Percentiles rank a stretch among this genome's conserved stretches.
Conservation (phyloP, 805 yeast genomes). For the Monosporozyma unispora region DNA sequence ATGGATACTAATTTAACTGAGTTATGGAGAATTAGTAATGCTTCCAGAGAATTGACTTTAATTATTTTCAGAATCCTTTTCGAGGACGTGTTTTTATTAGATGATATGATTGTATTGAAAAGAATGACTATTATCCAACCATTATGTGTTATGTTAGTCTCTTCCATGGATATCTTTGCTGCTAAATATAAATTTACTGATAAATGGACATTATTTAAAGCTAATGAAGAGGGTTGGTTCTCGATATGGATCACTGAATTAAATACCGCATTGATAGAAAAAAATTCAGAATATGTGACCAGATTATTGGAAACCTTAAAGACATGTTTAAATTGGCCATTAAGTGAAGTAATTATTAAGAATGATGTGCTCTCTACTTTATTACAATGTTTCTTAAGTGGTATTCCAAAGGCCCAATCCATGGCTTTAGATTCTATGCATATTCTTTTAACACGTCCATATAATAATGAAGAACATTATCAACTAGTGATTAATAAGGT, state of each 20-base stretch:
- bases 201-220: slow-evolving; percentile 45
- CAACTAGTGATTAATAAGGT: slow-evolving; percentile 70
- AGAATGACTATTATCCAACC: slow-evolving; percentile 72
- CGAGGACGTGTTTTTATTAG: slow-evolving; percentile 86
- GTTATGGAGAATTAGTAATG: slow-evolving; percentile 59
- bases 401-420: slow-evolving; percentile 61
- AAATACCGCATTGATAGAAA: slow-evolving; percentile 36
- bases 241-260: slow-evolving; percentile 54
- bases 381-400: slow-evolving; percentile 47
- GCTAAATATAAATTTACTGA: slow-evolving; percentile 50
- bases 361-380: slow-evolving; percentile 60
- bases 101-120: slow-evolving; percentile 81
- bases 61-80: slow-evolving; percentile 77
- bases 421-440: slow-evolving; percentile 88
- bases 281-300: slow-evolving; percentile 45
- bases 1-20: slow-evolving; percentile 75
- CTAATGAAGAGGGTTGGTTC: slow-evolving; percentile 80
- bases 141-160: slow-evolving; percentile 72
- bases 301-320: slow-evolving; percentile 75
- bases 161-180: slow-evolving; percentile 58
- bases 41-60: slow-evolving; percentile 66
- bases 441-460: slow-evolving; percentile 73
- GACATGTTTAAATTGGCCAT: slow-evolving; percentile 85
- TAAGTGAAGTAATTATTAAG: slow-evolving; percentile 61
- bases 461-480: slow-evolving; percentile 58